Evolutionary conservation across 2,329 filamentous ascomycete species (phyloP), one percentile per base, ranked within the genome.

Genomic region (Diaporthe capsici): DNA sequence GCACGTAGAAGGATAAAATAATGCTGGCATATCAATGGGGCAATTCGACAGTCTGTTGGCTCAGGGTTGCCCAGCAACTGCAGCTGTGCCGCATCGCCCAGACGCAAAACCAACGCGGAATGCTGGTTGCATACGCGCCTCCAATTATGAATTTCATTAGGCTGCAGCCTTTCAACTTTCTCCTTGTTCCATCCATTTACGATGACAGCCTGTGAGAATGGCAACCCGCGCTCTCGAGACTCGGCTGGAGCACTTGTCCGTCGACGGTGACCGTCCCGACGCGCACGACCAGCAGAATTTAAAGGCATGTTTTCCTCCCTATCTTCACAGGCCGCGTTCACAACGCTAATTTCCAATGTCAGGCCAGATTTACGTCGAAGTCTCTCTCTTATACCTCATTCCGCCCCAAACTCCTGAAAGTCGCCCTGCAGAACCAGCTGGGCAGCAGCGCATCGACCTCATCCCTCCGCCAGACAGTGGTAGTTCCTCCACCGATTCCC

Each of bases 271-370:
- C 13, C 47, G 7, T 25, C 12, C 10, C 7, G 31, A 37, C 6
- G 12, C 10, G 2, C 22, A 53, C 15, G 22, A 25, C 13, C 47
- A 53, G 2, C 22, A 39, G 34, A 53, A 39, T 13, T 4, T 13
- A 1, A 67, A 53, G 63, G 63, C 22, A 51, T 20, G 28, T 25
- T 2, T 17, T n/a, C n/a, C 9, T 20, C 15, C 10, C 13, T 6
- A 22, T 67, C 0, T 15, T 5, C 1, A 22, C 22, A 20, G 1
- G 5, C 1, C 1, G 3, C 31, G 0, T 2, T 3, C 2, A 0
- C 1, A 10, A 15, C 3, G 13, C 61, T 67, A 17, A 67, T 3
- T 4, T 9, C 20, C 2, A 44, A 9, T 3, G 2, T 6, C 31
- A 51, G 44, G 25, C 31, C 12, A 68, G 7, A 3, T 1, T 31